Evolutionary conservation across 2,329 filamentous ascomycete genomes (phyloP).

Genomic region (Aspergillus alliaceus): DNA sequence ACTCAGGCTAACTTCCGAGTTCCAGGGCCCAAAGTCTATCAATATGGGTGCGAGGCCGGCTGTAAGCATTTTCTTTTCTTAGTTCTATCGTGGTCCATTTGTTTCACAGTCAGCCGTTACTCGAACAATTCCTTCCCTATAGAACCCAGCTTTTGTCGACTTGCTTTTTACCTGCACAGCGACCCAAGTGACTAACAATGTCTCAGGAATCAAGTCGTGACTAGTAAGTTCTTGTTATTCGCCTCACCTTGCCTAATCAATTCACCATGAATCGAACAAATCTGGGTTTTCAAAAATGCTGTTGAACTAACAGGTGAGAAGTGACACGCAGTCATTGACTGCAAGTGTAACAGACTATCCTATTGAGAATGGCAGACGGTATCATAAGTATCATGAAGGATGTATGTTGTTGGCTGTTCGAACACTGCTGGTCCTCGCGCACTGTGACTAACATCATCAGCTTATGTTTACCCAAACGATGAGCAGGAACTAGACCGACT

Average conservation of each 20-base stretch:
- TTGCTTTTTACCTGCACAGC: not conserved
- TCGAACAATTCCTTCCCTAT: not conserved
- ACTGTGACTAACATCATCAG: slow-evolving; percentile 24
- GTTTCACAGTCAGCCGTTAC: slow-evolving; percentile 1
- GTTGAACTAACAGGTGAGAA: slow-evolving; percentile 11
- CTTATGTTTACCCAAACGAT: slow-evolving; percentile 53
- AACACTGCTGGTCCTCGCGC: not conserved
- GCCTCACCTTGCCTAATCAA: not conserved
- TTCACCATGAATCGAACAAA: not conserved
- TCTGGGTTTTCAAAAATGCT: not conserved
- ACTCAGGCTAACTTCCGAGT: slow-evolving; percentile 7
- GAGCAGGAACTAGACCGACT: slow-evolving; percentile 56
- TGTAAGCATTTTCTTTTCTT: slow-evolving; percentile 12
- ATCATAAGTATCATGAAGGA: slow-evolving; percentile 48
- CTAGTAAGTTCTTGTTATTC: slow-evolving; percentile 21
- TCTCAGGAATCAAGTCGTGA: slow-evolving; percentile 26
- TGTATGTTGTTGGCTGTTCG: slow-evolving; percentile 26
- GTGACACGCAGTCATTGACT: slow-evolving; percentile 45
- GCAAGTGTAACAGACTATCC: slow-evolving; percentile 46
- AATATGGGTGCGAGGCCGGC: slow-evolving; percentile 14
- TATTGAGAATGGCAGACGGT: slow-evolving; percentile 43
- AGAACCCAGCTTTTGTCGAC: not conserved
- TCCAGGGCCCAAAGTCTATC: slow-evolving; percentile 5
- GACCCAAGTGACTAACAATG: slow-evolving; percentile 9
- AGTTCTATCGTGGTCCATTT: not conserved